These are phyloP conservation scores for Cenchrus americanus DNA, from an alignment of 176 grass and related monocot genomes.

Conservation along the genomic window DNA sequence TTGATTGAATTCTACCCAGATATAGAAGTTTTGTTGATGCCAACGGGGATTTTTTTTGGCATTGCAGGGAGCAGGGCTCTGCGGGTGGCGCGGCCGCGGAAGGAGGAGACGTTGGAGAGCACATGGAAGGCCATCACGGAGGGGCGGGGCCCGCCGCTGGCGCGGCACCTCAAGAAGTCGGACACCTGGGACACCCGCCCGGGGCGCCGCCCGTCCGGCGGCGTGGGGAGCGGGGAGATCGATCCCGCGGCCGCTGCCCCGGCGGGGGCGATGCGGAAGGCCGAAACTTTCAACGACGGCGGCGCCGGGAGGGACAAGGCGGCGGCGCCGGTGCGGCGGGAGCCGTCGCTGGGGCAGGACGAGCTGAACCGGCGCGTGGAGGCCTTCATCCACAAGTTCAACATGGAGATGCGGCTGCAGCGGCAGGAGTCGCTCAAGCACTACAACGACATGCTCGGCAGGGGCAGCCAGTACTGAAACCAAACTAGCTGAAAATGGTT, in stretches of 20 bases:
- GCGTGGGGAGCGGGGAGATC: constrained; percentile 29
- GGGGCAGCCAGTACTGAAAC: constrained; percentile 51
- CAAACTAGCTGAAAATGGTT: neutral
- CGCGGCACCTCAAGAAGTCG: constrained; percentile 93
- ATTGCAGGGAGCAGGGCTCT: constrained; percentile 61
- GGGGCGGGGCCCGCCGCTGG: constrained; percentile 67
- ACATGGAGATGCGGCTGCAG: constrained; percentile 98
- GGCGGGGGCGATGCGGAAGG: constrained; percentile 55
- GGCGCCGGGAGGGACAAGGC: neutral
- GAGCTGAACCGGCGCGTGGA: constrained; percentile 89
- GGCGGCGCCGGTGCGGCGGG: constrained; percentile 55
- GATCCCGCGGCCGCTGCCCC: neutral
- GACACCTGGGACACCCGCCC: constrained; percentile 80
- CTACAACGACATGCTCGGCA: constrained; percentile 80
- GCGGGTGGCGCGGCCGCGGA: constrained; percentile 65
- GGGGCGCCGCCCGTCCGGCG: constrained; percentile 32
- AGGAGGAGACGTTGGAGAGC: constrained; percentile 81
- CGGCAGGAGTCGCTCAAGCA: constrained; percentile 87
- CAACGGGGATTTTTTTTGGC: neutral
- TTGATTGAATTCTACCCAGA: neutral
- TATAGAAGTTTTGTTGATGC: neutral
- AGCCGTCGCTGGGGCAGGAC: constrained; percentile 86
- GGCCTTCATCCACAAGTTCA: constrained; percentile 98
- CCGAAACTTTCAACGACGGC: constrained; percentile 78
- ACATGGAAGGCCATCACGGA: constrained; percentile 99